A percentile compares a stretch with the other conserved stretches of the same genome.
Evolutionary conservation across 1,284 basidiomycete genomes (phyloP).

Genomic region (Ceratobasidium sp.): DNA sequence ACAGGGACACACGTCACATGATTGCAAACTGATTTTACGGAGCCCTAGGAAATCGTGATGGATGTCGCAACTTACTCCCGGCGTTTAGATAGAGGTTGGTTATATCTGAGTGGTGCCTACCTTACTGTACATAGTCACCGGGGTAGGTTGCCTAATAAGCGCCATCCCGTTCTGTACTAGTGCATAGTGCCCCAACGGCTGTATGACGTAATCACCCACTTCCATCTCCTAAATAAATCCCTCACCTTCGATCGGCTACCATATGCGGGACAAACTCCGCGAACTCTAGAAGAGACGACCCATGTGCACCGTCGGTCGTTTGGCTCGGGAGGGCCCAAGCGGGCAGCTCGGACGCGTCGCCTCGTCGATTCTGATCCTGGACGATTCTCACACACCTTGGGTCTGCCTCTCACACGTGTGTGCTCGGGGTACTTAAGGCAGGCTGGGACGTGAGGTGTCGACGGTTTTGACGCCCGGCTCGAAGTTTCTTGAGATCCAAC

Average conservation of each 20-base stretch:
- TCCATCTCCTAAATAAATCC: neutral
- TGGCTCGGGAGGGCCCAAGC: neutral
- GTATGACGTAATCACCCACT: neutral
- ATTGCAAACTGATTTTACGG: no score
- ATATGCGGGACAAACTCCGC: neutral
- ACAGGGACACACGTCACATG: no score
- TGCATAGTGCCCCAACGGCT: no score
- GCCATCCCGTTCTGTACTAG: no score
- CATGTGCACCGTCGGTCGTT: slow-evolving; percentile 5
- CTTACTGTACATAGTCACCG: no score
- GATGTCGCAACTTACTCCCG: no score
- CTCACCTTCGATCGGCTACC: neutral
- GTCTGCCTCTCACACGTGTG: slow-evolving; percentile 9
- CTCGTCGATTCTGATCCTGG: neutral
- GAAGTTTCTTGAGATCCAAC: neutral
- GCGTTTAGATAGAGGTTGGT: no score
- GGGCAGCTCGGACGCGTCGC: slow-evolving; percentile 3
- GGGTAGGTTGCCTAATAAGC: no score
- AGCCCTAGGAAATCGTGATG: no score
- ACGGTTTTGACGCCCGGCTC: neutral
- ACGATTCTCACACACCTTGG: slow-evolving; percentile 19
- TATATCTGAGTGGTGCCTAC: no score
- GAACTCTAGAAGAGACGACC: neutral
- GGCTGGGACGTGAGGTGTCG: neutral
- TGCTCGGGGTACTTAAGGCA: slow-evolving; percentile 1